Percentiles rank a stretch among this genome's conserved stretches.
Evolutionary conservation across 2,329 filamentous ascomycete genomes (phyloP).

Genomic region (Xylariales sp.): DNA sequence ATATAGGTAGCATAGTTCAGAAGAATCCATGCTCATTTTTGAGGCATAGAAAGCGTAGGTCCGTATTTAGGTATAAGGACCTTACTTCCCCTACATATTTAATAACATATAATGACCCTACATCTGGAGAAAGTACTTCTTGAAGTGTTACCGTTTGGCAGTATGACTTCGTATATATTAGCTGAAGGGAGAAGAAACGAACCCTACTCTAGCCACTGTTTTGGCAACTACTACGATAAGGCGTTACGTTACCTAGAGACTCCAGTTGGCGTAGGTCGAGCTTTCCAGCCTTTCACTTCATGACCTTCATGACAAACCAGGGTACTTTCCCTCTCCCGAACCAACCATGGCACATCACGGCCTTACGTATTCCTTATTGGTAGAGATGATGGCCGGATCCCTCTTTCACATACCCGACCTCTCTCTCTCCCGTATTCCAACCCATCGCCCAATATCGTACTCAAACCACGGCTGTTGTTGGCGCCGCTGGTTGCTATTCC

Average conservation of each 20-base stretch:
- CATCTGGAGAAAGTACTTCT: no score
- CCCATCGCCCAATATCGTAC: slow-evolving; percentile 33
- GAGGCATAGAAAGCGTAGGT: no score
- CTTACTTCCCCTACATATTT: neutral
- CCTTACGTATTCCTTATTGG: slow-evolving; percentile 8
- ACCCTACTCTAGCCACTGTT: neutral
- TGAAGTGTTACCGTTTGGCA: no score
- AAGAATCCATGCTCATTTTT: neutral
- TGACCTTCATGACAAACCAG: slow-evolving; percentile 7
- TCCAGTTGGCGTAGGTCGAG: neutral
- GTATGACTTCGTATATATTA: no score
- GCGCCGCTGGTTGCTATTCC: slow-evolving; percentile 34
- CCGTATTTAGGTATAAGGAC: neutral
- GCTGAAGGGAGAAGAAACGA: no score
- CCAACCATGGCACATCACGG: neutral
- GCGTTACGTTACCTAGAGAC: no score
- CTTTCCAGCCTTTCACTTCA: slow-evolving; percentile 21
- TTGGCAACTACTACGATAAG: slow-evolving; percentile 16
- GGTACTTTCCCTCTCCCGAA: slow-evolving; percentile 23
- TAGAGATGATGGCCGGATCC: slow-evolving; percentile 17
- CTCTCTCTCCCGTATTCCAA: slow-evolving; percentile 19
- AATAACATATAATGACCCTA: neutral
- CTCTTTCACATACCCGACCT: neutral
- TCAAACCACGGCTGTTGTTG: slow-evolving; percentile 32
- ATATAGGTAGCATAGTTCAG: neutral